phyloP scores from a whole-genome alignment of 2,329 filamentous ascomycete genomes.

The Albifimbria verrucaria region DNA sequence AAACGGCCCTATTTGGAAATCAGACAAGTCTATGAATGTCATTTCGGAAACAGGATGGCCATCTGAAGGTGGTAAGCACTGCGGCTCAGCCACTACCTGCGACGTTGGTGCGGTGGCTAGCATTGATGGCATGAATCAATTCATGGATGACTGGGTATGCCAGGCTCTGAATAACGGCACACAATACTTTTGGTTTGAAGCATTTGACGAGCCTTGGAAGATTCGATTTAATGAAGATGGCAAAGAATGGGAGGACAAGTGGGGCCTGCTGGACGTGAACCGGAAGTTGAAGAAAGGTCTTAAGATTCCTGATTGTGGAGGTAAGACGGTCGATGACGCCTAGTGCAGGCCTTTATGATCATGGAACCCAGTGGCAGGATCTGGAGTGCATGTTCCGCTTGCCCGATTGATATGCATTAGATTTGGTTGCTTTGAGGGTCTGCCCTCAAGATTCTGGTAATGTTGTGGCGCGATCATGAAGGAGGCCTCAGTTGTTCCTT shows the following conservation, averaged over 20 bases:
- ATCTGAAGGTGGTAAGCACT: constrained; percentile 74
- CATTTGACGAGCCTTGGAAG: constrained; percentile 98
- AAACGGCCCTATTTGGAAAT: constrained; percentile 64
- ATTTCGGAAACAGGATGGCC: constrained; percentile 95
- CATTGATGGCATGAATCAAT: constrained; percentile 76
- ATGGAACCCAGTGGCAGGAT: no score
- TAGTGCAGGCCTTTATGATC: no score
- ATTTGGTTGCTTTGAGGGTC: no score
- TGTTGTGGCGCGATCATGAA: no score
- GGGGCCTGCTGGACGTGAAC: constrained; percentile 85
- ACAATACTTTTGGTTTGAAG: constrained; percentile 96
- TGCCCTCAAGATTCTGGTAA: no score
- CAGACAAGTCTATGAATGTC: constrained; percentile 64
- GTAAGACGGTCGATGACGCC: constrained; percentile 54
- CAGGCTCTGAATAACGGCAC: constrained; percentile 75
- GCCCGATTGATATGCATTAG: no score
- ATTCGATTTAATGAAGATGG: constrained; percentile 62
- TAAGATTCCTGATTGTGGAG: constrained; percentile 82
- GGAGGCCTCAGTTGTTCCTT: no score
- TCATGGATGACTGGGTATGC: constrained; percentile 85
- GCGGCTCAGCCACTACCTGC: constrained; percentile 58
- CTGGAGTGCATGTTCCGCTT: no score
- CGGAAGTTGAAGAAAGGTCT: constrained; percentile 81
- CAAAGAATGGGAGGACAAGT: constrained; percentile 90
- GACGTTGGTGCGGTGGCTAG: constrained; percentile 70